Conservation (phyloP, 2,329 filamentous ascomycete genomes). For the Aspergillus piperis region DNA sequence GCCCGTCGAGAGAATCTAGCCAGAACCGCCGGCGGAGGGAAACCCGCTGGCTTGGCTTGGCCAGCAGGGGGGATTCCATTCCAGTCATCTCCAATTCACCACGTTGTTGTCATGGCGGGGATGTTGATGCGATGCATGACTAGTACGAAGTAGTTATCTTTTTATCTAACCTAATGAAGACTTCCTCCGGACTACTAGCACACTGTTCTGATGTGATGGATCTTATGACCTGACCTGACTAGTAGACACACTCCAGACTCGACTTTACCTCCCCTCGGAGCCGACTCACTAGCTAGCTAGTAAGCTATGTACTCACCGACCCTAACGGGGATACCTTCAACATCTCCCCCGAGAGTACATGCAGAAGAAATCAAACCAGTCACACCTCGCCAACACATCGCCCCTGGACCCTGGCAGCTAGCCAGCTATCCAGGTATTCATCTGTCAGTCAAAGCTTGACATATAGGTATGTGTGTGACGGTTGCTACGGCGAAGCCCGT, state of each 20-base stretch:
- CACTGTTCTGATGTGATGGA: no score
- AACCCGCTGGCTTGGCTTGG: not conserved
- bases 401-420: slow-evolving; percentile 4
- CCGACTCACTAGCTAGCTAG: no score
- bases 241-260: no score
- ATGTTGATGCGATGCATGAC: not conserved
- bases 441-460: slow-evolving; percentile 10
- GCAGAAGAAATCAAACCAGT: slow-evolving; percentile 6
- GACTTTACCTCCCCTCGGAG: no score
- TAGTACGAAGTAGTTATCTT: not conserved
- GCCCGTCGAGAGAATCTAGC: no score
- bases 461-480: not conserved
- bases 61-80: not conserved
- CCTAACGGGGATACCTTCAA: not conserved
- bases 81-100: not conserved
- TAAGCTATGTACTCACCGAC: no score
- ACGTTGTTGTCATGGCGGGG: not conserved
- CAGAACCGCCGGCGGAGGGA: not conserved
- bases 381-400: slow-evolving; percentile 15
- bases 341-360: not conserved
- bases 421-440: no score
- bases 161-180: not conserved
- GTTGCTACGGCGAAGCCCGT: not conserved
- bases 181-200: not conserved
- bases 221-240: no score